Evolutionary conservation across 345 rosid genomes (phyloP).

Genomic region (Eucalyptus cladocalyx): DNA sequence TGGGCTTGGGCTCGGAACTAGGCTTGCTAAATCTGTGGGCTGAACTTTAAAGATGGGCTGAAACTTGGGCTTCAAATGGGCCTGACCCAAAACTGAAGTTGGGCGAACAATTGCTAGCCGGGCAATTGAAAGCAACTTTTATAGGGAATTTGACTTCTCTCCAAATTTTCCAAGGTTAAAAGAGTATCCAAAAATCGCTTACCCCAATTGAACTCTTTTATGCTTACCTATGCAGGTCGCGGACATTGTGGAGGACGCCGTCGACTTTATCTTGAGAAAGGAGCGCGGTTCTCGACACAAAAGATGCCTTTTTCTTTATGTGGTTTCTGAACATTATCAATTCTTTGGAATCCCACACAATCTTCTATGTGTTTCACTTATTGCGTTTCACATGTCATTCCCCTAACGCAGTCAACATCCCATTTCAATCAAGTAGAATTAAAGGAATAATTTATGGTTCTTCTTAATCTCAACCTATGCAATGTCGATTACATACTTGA

Average conservation of each 20-base stretch:
- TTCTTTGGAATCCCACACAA: not conserved
- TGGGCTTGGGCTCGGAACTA: no score
- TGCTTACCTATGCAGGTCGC: constrained; percentile 40
- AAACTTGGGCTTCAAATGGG: no score
- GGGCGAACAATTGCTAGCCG: no score
- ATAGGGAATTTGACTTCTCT: not conserved
- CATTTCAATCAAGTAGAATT: not conserved
- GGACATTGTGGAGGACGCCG: constrained; percentile 64
- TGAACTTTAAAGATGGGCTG: no score
- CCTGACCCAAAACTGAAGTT: no score
- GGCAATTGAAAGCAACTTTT: not conserved
- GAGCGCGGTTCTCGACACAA: constrained; percentile 6
- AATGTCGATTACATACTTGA: not conserved
- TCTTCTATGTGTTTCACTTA: not conserved
- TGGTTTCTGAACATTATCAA: not conserved
- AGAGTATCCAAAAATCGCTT: not conserved
- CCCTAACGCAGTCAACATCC: not conserved
- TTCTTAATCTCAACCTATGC: not conserved
- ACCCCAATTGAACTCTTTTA: not conserved
- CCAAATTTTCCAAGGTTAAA: not conserved
- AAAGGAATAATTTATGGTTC: not conserved
- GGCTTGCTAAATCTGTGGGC: no score
- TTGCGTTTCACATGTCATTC: not conserved
- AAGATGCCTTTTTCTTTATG: not conserved
- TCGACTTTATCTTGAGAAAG: constrained; percentile 49